Base-by-base conservation (phyloP, 129 eudicot species). In the Saussurea involucrata region DNA sequence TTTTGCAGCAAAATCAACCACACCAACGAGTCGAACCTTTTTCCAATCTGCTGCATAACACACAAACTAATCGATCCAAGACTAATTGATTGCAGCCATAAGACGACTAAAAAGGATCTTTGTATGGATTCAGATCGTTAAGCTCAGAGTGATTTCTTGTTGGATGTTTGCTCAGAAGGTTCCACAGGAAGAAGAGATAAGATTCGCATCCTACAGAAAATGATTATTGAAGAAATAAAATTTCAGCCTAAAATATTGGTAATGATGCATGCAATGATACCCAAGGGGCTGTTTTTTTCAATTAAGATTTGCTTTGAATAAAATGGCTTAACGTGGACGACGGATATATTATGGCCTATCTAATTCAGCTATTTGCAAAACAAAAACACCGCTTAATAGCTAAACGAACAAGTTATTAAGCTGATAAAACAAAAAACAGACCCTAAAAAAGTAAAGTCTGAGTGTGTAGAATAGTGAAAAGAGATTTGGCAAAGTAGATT, bases 121-220 rank as follows among this genome's bases (percentile, higher is more conserved):
- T 74, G 55, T 55, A 78, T 37, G 63, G 29, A 69, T 34, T 75
- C 34, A 24, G 60, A 32, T 64, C 11, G 18, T 58, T 31, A 69
- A 58, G 46, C 68, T 92, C 82, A 92, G 37, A 68, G 89, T 49
- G 86, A 60, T 78, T 87, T 92, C 66, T 80, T 68, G 60, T 73
- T 77, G n/a, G 78, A 84, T 63, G 58, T 78, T 76, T 83, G 83
- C 72, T 31, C 91, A 28, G 24, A 71, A 32, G 73, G 68, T 83
- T 80, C 79, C 44, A 80, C 15, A 13, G 93, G 91, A 65, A 94
- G 76, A 60, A 91, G 66, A 46, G 97, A 91, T 82, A 91, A 66
- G 74, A 87, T 83, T 29, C 78, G 77, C 96, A 89, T 84, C 90
- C 98, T 94, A 66, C 40, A 64, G 1, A 80, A 11, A 77, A 58